Conservation (phyloP, 2,329 filamentous ascomycete genomes). For the Juglanconis oblonga region DNA sequence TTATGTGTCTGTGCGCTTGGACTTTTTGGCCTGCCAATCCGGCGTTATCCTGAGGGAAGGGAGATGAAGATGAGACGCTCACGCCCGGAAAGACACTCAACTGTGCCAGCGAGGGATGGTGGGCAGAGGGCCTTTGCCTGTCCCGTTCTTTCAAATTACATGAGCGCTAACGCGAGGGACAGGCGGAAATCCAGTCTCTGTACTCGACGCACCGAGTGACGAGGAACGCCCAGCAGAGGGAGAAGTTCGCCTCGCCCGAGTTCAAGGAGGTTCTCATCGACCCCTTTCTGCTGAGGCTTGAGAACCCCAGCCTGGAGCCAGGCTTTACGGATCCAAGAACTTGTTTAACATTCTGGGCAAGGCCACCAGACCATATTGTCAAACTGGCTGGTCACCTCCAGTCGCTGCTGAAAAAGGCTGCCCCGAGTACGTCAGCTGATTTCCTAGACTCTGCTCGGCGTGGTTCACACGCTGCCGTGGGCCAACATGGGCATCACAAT, state of each 20-base stretch:
- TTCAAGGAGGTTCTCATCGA: slow-evolving; percentile 75
- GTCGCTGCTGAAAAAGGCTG: slow-evolving; percentile 56
- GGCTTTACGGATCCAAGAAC: slow-evolving; percentile 73
- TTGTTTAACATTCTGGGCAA: slow-evolving; percentile 84
- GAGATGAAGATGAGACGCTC: too few species aligned
- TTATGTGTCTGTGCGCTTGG: slow-evolving; percentile 7
- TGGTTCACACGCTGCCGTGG: background rate
- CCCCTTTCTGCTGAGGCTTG: slow-evolving; percentile 68
- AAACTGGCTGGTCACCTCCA: slow-evolving; percentile 69
- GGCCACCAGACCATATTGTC: slow-evolving; percentile 71
- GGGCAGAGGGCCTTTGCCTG: background rate
- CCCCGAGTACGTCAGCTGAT: slow-evolving; percentile 59
- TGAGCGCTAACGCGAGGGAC: slow-evolving; percentile 1
- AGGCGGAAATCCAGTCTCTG: slow-evolving; percentile 66
- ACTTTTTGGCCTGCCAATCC: too few species aligned
- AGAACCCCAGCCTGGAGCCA: slow-evolving; percentile 60
- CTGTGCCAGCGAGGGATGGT: background rate
- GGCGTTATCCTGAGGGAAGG: too few species aligned
- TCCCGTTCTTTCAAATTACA: background rate
- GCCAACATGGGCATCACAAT: background rate
- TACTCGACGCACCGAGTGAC: slow-evolving; percentile 73
- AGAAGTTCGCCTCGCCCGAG: slow-evolving; percentile 65
- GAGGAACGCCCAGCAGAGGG: slow-evolving; percentile 73
- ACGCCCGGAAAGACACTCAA: too few species aligned
- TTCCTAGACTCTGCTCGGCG: background rate